These are phyloP conservation scores for Calamus simplicifolius DNA, from an alignment of 176 grass and related monocot species.

Conservation along the genomic window DNA sequence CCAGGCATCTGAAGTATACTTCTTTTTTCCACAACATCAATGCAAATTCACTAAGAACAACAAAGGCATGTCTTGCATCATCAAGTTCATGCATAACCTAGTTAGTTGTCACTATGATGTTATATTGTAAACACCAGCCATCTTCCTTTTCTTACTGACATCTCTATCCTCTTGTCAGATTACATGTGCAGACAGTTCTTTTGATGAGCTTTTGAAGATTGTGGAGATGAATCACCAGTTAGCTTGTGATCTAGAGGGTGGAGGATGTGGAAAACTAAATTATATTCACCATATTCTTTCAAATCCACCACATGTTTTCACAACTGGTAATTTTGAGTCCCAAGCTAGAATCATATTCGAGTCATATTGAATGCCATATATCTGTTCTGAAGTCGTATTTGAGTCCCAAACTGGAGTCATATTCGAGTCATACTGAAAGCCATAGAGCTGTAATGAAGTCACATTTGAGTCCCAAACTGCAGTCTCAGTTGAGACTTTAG, in stretches of 20 bases:
- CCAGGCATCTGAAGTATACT: constrained; percentile 78
- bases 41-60: constrained; percentile 77
- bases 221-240: constrained; percentile 87
- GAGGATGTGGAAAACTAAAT: constrained; percentile 74
- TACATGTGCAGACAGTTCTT: constrained; percentile 65
- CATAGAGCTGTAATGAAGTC: too few relatives aligned
- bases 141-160: constrained; percentile 1
- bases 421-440: too few relatives aligned
- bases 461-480: too few relatives aligned
- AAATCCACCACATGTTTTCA: constrained; percentile 77
- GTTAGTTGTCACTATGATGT: not conserved
- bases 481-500: too few relatives aligned
- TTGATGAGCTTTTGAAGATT: constrained; percentile 86
- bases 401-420: too few relatives aligned
- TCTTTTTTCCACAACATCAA: constrained; percentile 98
- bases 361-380: not conserved
- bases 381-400: not conserved
- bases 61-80: constrained; percentile 50
- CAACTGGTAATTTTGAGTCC: constrained; percentile 48
- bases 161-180: constrained; percentile 29
- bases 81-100: not conserved
- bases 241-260: constrained; percentile 72
- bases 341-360: not conserved
- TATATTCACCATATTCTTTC: constrained; percentile 92
- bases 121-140: not conserved